Percentiles rank a stretch among this genome's conserved stretches.
Evolutionary conservation across 345 rosid genomes (phyloP).

Genomic region (Gossypium raimondii): DNA sequence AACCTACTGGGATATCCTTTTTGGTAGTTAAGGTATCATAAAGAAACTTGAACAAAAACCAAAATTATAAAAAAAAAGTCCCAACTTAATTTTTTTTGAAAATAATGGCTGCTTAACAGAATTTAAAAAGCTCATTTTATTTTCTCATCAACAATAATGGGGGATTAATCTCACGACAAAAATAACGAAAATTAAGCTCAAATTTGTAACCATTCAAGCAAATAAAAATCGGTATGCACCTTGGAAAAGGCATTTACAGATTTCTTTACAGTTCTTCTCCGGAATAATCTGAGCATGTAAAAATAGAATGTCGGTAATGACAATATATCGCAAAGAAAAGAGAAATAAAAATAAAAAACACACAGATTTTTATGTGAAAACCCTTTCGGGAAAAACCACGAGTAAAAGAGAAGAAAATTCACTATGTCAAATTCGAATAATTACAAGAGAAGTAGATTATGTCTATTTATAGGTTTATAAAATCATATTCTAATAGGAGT

Average conservation of each 20-base stretch:
- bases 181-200: not conserved
- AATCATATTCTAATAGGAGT: no score
- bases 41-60: not conserved
- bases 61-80: not conserved
- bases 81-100: not conserved
- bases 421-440: no score
- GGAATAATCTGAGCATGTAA: constrained; percentile 52
- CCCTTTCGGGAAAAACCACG: no score
- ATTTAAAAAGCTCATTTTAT: not conserved
- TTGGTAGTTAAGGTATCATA: not conserved
- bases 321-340: no score
- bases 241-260: constrained; percentile 55
- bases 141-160: not conserved
- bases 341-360: no score
- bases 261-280: constrained; percentile 79
- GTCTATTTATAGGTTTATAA: no score
- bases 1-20: not conserved
- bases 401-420: no score
- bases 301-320: no score
- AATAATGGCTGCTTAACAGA: not conserved
- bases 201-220: not conserved
- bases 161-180: not conserved
- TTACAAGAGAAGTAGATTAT: no score
- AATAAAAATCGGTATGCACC: constrained; percentile 20
- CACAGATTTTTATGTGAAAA: no score